A percentile compares a stretch with the other conserved stretches of the same genome.
These are phyloP conservation scores for Phytopythium sindhum DNA, from an alignment of 352 stramenopile genomes.

Conservation along the genomic window DNA sequence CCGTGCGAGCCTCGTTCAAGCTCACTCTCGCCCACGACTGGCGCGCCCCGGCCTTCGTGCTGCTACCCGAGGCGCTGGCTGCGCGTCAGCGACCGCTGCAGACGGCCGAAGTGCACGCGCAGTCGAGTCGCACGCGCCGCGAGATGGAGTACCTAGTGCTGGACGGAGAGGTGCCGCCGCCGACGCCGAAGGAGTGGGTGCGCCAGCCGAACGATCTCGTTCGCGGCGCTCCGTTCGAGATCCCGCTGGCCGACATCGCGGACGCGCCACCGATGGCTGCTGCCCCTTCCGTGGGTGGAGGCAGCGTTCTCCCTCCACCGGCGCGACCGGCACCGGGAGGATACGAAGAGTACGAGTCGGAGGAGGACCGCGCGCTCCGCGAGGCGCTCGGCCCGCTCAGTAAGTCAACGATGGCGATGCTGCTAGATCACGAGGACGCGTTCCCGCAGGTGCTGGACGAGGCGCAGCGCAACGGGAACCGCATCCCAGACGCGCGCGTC, in stretches of 20 bases:
- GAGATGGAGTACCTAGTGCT: constrained; percentile 85
- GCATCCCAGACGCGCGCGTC: constrained; percentile 70
- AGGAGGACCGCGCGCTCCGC: constrained; percentile 57
- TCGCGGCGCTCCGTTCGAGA: constrained; percentile 50
- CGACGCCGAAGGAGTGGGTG: constrained; percentile 78
- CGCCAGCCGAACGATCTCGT: constrained; percentile 53
- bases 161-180: constrained; percentile 71
- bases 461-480: constrained; percentile 72
- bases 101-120: constrained; percentile 64
- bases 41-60: constrained; percentile 55
- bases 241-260: constrained; percentile 66
- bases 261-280: constrained; percentile 18
- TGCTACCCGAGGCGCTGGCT: constrained; percentile 55
- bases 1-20: constrained; percentile 35
- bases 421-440: constrained; percentile 73
- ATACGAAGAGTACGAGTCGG: constrained; percentile 31
- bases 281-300: constrained; percentile 10
- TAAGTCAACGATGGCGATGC: constrained; percentile 62
- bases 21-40: constrained; percentile 59
- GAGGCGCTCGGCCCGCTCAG: constrained; percentile 68
- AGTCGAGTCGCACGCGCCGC: constrained; percentile 63
- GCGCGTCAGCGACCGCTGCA: constrained; percentile 24
- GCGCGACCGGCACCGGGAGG: constrained; percentile 6
- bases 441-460: constrained; percentile 78
- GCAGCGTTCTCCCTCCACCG: constrained; percentile 16